Evolutionary conservation across 345 rosid species (phyloP).

Genomic region (Hevea brasiliensis): DNA sequence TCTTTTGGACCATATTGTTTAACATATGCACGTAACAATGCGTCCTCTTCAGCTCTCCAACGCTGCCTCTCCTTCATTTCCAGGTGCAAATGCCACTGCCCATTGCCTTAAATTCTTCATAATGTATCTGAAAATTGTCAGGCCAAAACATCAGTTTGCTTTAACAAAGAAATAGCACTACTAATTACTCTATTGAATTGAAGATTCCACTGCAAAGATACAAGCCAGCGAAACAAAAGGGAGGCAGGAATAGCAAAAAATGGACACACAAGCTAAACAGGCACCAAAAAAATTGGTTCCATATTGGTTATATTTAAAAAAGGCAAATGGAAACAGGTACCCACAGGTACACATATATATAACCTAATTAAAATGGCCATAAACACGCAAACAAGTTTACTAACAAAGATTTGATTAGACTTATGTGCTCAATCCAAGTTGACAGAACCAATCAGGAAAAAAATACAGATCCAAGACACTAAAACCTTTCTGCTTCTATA

Average conservation of each 20-base stretch:
- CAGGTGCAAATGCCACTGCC: constrained; percentile 55
- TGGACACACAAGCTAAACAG: background rate
- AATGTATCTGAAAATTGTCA: constrained; percentile 37
- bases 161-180: background rate
- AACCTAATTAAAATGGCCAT: background rate
- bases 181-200: background rate
- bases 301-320: no score
- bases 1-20: constrained; percentile 88
- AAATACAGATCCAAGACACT: background rate
- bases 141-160: background rate
- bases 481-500: background rate
- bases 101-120: constrained; percentile 61
- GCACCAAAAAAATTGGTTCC: no score
- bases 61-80: constrained; percentile 99
- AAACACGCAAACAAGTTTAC: no score
- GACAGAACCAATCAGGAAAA: no score
- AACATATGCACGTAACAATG: constrained; percentile 77
- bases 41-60: constrained; percentile 98
- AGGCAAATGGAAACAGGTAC: no score
- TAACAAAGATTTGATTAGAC: no score
- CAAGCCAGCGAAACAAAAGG: constrained; percentile 11
- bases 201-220: background rate
- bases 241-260: background rate
- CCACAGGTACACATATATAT: background rate
- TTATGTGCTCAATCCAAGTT: no score